Evolutionary conservation across 2,329 filamentous ascomycete species (phyloP), one percentile per base, ranked within the genome.

Genomic region (Microcera coccophila): DNA sequence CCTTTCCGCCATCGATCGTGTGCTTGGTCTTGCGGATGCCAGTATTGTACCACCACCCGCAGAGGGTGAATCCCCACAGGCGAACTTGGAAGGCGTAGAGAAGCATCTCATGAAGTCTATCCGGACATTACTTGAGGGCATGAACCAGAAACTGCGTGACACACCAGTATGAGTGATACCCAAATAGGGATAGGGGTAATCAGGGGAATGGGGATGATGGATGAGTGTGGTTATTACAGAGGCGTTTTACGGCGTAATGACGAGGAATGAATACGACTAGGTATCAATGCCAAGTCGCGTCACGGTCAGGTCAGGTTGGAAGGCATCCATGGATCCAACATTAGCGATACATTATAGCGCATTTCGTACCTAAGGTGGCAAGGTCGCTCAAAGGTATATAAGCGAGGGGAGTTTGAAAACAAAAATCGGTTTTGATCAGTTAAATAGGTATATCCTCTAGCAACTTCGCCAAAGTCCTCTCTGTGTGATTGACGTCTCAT

Each of bases 1-100:
- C 1, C 56, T 77, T 22, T 76, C 73, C 2, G 73, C 74, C 11
- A 72, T 76, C 36, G 70, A 76, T 47, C 72, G 72, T 17, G 71
- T 73, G 3, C 61, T 77, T 5, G 74, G 72, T 3, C 64, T 77
- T 15, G 67, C 71, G 3, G 65, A 70, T 24, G 63, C 64, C 4
- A 75, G 69, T 47, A 67, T 70, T 19, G 58, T 68, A 16, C 58
- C 64, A 2, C 62, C 61, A 4, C 53, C 57, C 4, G 57, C 50
- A 4, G 64, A 65, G 34, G 60, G 60, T n/a, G 60, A 67, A 41
- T 42, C 58, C 14, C 47, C 53, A 17, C 53, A 49, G 5, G 59
- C 59, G 24, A 63, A 63, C 39, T 61, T 69, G 38, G 67, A 70
- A 37, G 64, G 63, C 15, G 57, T 71, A 17, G 68, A 71, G 56